Base-by-base conservation (phyloP, 2,329 filamentous ascomycete species). In the Alternaria conjuncta region DNA sequence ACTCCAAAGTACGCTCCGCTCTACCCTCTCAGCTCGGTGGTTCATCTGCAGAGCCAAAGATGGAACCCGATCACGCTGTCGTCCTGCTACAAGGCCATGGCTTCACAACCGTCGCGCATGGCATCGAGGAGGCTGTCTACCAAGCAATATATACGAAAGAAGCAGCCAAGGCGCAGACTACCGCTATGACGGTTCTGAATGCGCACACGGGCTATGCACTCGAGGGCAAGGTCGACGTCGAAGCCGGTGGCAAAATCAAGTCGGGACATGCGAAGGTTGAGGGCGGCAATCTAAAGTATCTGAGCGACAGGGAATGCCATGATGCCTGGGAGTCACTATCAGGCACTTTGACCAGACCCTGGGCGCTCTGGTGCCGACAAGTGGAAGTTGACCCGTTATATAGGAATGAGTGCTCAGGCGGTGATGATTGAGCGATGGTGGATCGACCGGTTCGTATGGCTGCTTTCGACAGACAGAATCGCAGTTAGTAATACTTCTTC, bases 81-180 rank as follows among this genome's bases (percentile, higher is more conserved):
- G 75, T 81, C 9, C 68, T 82, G 20, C 81, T 84, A 74, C 81
- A 82, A 56, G 78, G 79, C 2, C 83, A 84, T 63, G 83, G 83
- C 23, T 84, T 84, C 63, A 82, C 82, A 2, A 81, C 79, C 11
- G 71, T 80, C 0, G 83, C 81, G 1, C 70, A 73, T 3, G 75
- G 77, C 9, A 81, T 84, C 58, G 79, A 83, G 67, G 81, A 83
- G 66, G 81, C 79, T 1, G 83, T 84, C 0, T 83, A 80, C 63
- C 79, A 82, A 57, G 79, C 82, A 2, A 79, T 84, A 20, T 84
- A 81, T 66, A 83, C 81, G 6, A 72, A 67, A 21, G 74, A 78
- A 57, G 75, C 76, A 43, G 82, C 83, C 2, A 75, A 79, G 51
- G 72, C 80, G 8, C 82, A 84, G 61, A 82, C 78, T 2, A 73